These are phyloP conservation scores for Carnegiea gigantea DNA, from an alignment of 179 eudicot genomes.

Conservation along the genomic window DNA sequence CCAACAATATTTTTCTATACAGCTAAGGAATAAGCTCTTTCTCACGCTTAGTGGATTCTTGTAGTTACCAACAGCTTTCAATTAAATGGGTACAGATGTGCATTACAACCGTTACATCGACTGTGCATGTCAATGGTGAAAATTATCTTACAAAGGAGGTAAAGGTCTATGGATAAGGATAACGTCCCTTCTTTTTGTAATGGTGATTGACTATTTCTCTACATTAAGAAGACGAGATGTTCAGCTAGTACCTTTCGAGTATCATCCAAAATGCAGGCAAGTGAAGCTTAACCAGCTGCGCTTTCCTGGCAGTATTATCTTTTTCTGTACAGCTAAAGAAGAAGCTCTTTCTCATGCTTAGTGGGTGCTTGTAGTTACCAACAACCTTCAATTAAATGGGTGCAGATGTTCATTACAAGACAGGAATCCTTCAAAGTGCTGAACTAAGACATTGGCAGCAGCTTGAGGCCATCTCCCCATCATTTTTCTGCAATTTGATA, in stretches of 20 bases:
- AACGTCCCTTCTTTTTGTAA: no score
- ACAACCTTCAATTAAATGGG: no score
- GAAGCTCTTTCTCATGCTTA: neutral
- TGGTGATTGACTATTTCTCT: neutral
- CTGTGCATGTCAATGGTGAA: neutral
- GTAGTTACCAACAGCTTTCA: no score
- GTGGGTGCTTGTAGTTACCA: no score
- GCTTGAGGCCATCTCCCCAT: no score
- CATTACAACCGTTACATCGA: neutral
- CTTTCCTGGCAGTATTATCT: no score
- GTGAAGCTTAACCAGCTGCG: neutral
- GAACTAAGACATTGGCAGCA: no score
- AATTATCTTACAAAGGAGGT: neutral
- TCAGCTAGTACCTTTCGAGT: neutral
- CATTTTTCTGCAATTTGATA: no score
- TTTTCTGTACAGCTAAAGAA: neutral
- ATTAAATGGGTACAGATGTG: no score
- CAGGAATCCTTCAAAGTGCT: no score
- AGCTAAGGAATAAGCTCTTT: neutral
- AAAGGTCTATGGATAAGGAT: neutral
- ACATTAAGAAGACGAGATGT: neutral
- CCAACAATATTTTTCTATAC: no score
- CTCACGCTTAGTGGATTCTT: neutral
- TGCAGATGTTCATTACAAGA: no score
- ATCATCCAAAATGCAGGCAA: neutral